phyloP scores from a whole-genome alignment of 2,329 filamentous ascomycete species.

The Fusarium foetens region DNA sequence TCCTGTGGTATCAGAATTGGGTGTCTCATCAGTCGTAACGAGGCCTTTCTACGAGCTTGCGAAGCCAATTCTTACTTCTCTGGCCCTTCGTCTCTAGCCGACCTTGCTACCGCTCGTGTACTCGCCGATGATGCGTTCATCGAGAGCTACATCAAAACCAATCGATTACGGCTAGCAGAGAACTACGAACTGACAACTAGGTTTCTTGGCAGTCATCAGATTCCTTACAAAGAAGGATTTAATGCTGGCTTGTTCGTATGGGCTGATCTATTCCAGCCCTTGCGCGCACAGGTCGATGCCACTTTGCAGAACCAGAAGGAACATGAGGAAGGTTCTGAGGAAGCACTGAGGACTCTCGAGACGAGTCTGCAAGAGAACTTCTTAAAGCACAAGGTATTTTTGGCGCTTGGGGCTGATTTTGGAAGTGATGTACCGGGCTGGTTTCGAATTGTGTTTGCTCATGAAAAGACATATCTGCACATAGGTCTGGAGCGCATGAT shows the following conservation, averaged over 20 bases:
- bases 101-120: neutral
- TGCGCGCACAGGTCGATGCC: rapidly evolving
- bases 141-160: rapidly evolving
- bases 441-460: neutral
- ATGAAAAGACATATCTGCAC: neutral
- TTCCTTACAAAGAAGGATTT: neutral
- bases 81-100: neutral
- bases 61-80: neutral
- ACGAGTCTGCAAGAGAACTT: rapidly evolving
- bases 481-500: neutral
- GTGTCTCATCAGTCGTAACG: neutral
- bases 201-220: neutral
- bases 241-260: neutral
- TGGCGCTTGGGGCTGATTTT: neutral
- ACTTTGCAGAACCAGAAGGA: rapidly evolving
- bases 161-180: neutral
- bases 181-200: neutral
- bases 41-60: neutral
- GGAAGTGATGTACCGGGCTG: constrained; percentile 1
- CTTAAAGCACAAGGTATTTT: neutral
- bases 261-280: neutral
- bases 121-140: neutral
- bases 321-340: rapidly evolving
- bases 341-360: neutral
- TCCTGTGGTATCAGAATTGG: neutral